A percentile compares a stretch with the other conserved stretches of the same genome.
These are phyloP conservation scores for Macrotyloma uniflorum DNA, from an alignment of 306 rosid species.

Conservation along the genomic window DNA sequence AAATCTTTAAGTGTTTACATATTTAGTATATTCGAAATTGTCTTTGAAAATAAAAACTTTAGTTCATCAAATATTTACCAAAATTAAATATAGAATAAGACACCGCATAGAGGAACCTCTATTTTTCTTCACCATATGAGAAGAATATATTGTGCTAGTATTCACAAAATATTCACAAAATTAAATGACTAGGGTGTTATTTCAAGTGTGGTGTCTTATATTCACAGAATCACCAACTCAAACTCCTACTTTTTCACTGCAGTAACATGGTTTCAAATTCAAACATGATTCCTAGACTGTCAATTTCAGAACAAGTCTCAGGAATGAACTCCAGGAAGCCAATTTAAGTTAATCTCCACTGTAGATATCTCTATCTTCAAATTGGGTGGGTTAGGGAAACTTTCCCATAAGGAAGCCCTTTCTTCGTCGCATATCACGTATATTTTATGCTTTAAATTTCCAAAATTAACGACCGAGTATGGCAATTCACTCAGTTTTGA, in stretches of 20 bases:
- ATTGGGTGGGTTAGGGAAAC: not conserved
- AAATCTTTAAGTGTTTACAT: not conserved
- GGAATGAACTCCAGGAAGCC: constrained; percentile 41
- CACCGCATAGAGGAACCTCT: not conserved
- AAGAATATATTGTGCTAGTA: not conserved
- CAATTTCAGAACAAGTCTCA: constrained; percentile 6
- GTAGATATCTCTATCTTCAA: constrained; percentile 32
- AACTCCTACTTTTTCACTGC: not conserved
- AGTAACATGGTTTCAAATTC: not conserved
- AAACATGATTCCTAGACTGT: not conserved
- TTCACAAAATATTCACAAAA: not conserved
- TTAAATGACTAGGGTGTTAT: not conserved
- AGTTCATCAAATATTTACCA: not conserved
- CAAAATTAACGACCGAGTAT: constrained; percentile 15
- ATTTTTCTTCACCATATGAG: not conserved
- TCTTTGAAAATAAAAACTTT: not conserved
- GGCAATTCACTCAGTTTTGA: constrained; percentile 44
- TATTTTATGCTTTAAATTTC: constrained; percentile 14
- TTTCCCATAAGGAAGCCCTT: constrained; percentile 39
- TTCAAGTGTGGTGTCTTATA: not conserved
- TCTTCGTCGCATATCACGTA: constrained; percentile 51
- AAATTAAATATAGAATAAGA: not conserved
- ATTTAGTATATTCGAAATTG: too few relatives aligned
- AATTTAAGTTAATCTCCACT: constrained; percentile 38
- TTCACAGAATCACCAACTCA: not conserved